Conservation (phyloP, 148 eudicot species). For the Cornus florida region DNA sequence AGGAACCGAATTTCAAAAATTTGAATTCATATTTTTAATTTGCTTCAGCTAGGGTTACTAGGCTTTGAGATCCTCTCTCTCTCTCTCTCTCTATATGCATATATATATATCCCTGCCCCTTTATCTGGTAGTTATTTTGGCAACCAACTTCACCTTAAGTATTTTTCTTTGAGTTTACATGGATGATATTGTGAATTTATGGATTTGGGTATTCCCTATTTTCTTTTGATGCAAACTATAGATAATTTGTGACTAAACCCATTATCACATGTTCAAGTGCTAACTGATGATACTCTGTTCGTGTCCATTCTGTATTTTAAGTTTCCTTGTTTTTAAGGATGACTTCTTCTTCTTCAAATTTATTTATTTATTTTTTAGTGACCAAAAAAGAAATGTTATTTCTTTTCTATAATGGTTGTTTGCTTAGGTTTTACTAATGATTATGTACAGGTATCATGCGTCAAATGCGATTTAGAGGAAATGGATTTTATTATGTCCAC, state of each 20-base stretch:
- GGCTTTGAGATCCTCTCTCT: neutral
- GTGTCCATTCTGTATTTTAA: neutral
- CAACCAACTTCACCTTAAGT: neutral
- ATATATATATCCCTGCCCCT: neutral
- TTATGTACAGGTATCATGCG: slow-evolving; percentile 66
- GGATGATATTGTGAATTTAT: too few species aligned
- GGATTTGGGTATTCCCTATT: too few species aligned
- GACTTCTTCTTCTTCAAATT: too few species aligned
- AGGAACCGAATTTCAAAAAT: too few species aligned
- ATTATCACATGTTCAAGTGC: neutral
- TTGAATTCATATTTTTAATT: too few species aligned
- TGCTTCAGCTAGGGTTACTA: neutral
- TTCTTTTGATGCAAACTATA: neutral
- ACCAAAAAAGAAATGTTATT: neutral
- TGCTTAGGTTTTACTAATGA: neutral
- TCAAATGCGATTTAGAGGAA: slow-evolving; percentile 84
- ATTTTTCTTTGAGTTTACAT: too few species aligned
- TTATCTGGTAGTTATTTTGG: neutral
- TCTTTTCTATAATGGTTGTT: neutral
- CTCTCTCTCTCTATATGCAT: neutral
- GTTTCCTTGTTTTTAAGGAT: neutral
- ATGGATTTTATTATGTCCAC: slow-evolving; percentile 86
- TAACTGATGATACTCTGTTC: neutral
- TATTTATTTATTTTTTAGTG: too few species aligned
- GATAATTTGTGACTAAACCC: neutral